These are phyloP conservation scores for Penicillium parvum DNA, from an alignment of 495 filamentous ascomycete genomes.

Conservation along the genomic window DNA sequence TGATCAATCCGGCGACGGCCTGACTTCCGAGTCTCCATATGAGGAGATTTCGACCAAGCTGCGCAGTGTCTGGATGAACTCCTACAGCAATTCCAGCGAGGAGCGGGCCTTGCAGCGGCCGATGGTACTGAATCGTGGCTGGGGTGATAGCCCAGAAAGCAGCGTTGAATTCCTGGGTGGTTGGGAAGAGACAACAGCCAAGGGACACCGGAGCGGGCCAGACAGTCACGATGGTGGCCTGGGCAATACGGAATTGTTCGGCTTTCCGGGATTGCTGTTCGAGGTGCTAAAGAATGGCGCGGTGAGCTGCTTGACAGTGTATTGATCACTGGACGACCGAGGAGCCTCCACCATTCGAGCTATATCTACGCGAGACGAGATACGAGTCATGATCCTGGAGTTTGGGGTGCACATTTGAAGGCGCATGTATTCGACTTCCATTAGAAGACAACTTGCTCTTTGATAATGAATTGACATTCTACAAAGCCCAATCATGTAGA, in stretches of 20 bases:
- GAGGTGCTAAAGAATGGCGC: slow-evolving; percentile 91
- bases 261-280: slow-evolving; percentile 89
- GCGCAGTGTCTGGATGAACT: slow-evolving; percentile 65
- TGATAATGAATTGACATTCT: no score
- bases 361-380: not conserved
- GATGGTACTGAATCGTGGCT: slow-evolving; percentile 86
- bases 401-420: not conserved
- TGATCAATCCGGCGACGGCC: slow-evolving; percentile 18
- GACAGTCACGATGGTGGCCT: slow-evolving; percentile 54
- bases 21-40: slow-evolving; percentile 77
- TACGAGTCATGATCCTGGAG: not conserved
- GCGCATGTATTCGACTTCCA: no score
- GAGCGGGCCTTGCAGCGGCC: slow-evolving; percentile 62
- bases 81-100: slow-evolving; percentile 57
- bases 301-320: slow-evolving; percentile 87
- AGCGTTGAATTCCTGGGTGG: slow-evolving; percentile 85
- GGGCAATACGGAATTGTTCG: slow-evolving; percentile 82
- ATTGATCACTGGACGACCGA: slow-evolving; percentile 39
- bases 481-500: no score
- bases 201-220: slow-evolving; percentile 34
- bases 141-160: slow-evolving; percentile 87
- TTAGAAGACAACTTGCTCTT: no score
- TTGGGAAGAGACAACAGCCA: slow-evolving; percentile 71
- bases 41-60: slow-evolving; percentile 62
- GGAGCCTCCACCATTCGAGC: not conserved